Conservation (phyloP, 2,329 filamentous ascomycete genomes). For the Colletotrichum kahawae region DNA sequence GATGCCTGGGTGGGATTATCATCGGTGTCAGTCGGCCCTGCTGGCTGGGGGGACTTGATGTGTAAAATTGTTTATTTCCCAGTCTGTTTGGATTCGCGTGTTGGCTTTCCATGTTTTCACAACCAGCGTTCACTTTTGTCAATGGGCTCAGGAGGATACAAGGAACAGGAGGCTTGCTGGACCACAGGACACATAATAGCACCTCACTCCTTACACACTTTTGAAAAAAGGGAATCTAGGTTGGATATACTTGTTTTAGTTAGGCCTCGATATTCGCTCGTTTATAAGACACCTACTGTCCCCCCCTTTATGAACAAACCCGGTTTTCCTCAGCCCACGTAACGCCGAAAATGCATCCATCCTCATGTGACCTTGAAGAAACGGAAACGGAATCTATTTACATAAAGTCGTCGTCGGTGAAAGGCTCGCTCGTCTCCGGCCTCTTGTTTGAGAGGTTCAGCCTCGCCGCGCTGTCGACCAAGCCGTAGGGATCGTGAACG, state of each 20-base stretch:
- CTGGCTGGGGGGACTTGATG: background rate
- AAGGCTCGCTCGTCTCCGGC: conserved; percentile 31
- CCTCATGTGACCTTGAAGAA: background rate
- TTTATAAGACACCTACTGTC: background rate
- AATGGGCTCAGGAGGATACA: background rate
- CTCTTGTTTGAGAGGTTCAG: conserved; percentile 36
- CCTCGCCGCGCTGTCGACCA: conserved; percentile 48
- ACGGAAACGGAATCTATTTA: conserved; percentile 23
- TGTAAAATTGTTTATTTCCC: background rate
- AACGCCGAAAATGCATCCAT: background rate
- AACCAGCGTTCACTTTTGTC: background rate
- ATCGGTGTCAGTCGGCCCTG: background rate
- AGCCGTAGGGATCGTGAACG: conserved; percentile 34
- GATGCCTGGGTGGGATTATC: background rate
- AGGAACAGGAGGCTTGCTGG: background rate
- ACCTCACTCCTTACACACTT: background rate
- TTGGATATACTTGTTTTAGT: background rate
- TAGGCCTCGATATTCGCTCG: background rate
- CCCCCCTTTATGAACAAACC: background rate
- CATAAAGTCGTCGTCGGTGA: conserved; percentile 52
- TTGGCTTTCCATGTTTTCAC: background rate
- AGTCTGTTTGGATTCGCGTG: background rate
- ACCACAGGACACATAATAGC: conserved; percentile 16
- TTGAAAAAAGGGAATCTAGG: background rate
- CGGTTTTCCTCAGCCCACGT: background rate